Evolutionary conservation across 306 rosid genomes (phyloP), one percentile per base, ranked within the genome.

Genomic region (Gastrolobium bilobum): DNA sequence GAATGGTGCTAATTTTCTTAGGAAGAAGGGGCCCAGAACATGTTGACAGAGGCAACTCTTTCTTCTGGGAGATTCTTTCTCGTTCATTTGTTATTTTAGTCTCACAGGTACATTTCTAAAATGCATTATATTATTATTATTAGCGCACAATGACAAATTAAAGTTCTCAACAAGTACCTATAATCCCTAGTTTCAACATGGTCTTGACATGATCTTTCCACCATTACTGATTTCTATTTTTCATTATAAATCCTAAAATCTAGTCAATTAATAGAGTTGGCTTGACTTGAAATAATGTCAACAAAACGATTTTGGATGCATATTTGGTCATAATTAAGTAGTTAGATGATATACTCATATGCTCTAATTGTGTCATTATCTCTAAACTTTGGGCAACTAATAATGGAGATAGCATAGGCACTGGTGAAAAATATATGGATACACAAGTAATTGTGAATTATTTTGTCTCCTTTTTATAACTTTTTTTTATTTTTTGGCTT

Each of bases 11-110:
- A 34, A 86, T 90, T 44, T 78, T 91, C 62, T 81, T 87, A 10
- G 99, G 99, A 67, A 95, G 98, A 80, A 84, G 31, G 31, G 97
- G 89, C 4, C 46, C 76, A 31, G 86, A 79, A 69, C 98, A 90
- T 77, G 86, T 88, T 57, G 97, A 93, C 71, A 85, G 96, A 80
- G 99, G 99, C 84, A 93, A 87, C 78, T 91, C 90, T 63, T 80
- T 91, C 80, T 73, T 95, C 65, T 95, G 99, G 99, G 83, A 91
- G 73, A 87, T 95, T 75, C 93, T 95, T 29, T 78, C 88, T 1
- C 89, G 84, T 7, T 86, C 97, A 48, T 80, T 95, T 68, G 74
- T 86, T 79, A 63, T 56, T 61, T 84, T 95, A 76, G 89, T 93
- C 39, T 88, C 93, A 11, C 75, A 91, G 97, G 99, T 95, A 82